Conservation (phyloP, 441 rosid genomes). For the Euphorbia corollata region DNA sequence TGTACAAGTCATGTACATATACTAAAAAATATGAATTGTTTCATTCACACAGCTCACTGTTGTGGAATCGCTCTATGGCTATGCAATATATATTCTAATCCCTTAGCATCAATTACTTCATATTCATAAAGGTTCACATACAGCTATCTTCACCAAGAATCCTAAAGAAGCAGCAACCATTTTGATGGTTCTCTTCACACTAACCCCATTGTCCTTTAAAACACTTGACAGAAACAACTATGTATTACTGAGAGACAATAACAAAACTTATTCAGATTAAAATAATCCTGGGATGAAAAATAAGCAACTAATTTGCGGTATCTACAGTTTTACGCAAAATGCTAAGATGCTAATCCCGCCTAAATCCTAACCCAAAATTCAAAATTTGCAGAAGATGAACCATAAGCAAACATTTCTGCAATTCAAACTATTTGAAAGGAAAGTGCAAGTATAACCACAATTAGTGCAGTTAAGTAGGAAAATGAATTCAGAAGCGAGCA, state of each 20-base stretch:
- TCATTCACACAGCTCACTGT: neutral
- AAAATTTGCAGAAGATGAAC: neutral
- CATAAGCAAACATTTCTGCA: neutral
- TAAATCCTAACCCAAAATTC: neutral
- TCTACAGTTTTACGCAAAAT: neutral
- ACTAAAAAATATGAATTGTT: neutral
- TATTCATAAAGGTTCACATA: neutral
- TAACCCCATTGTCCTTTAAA: neutral
- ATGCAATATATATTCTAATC: neutral
- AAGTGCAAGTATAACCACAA: slow-evolving; percentile 3
- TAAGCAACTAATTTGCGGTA: slow-evolving; percentile 5
- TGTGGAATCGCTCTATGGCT: neutral
- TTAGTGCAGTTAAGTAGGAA: neutral
- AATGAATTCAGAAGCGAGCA: neutral
- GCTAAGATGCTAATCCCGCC: neutral
- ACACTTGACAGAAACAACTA: neutral
- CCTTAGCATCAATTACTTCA: neutral
- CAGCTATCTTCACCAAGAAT: neutral
- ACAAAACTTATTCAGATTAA: neutral
- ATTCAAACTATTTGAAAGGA: neutral
- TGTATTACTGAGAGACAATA: neutral
- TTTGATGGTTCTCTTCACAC: neutral
- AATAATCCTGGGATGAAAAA: neutral
- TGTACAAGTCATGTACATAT: too few species aligned
- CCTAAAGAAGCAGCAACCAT: neutral